phyloP scores from a whole-genome alignment of 345 rosid species.

The Gossypium longicalyx region DNA sequence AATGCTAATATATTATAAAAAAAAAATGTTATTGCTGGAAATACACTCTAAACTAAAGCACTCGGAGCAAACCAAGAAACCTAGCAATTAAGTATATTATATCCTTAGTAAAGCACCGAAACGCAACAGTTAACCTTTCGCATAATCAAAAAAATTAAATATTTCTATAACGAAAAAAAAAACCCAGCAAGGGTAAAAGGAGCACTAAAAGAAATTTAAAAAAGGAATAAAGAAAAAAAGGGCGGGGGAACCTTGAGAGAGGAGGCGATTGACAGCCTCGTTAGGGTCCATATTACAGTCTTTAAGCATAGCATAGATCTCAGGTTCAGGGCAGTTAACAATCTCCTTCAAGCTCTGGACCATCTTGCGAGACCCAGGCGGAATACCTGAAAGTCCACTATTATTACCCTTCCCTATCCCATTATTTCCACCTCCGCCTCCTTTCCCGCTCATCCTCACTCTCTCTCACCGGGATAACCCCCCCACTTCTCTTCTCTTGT shows the following conservation, averaged over 20 bases:
- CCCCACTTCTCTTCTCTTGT: background rate
- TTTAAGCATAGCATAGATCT: constrained; percentile 95
- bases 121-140: background rate
- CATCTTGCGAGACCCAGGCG: constrained; percentile 71
- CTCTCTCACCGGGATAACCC: background rate
- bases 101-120: background rate
- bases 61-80: background rate
- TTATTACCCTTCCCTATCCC: constrained; percentile 42
- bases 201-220: background rate
- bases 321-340: constrained; percentile 83
- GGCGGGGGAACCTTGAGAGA: constrained; percentile 62
- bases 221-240: background rate
- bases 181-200: background rate
- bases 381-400: constrained; percentile 61
- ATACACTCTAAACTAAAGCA: background rate
- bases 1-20: background rate
- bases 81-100: background rate
- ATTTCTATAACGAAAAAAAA: background rate
- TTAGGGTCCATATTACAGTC: constrained; percentile 99
- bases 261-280: constrained; percentile 93
- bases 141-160: background rate
- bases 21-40: background rate
- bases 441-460: constrained; percentile 49
- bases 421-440: constrained; percentile 27
- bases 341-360: constrained; percentile 94